phyloP scores from a whole-genome alignment of 768 basidiomycete species.

The Panellus pusillus region DNA sequence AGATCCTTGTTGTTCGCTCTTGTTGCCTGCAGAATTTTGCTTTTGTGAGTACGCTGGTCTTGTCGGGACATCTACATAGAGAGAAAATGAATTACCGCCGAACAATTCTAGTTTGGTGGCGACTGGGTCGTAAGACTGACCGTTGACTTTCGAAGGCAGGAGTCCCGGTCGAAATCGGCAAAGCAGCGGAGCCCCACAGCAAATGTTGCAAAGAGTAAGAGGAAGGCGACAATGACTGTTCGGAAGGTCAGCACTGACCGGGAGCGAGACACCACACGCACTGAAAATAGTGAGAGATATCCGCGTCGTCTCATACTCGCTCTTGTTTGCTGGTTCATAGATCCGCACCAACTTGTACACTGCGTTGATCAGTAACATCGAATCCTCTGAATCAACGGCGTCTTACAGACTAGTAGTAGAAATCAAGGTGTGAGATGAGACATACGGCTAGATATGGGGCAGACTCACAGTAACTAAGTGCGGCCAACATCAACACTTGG shows the following conservation, averaged over 20 bases:
- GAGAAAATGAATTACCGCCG: constrained; percentile 34
- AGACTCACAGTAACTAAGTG: constrained; percentile 74
- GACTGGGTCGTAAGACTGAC: constrained; percentile 49
- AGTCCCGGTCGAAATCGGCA: constrained; percentile 80
- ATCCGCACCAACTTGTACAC: constrained; percentile 87
- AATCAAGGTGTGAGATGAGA: constrained; percentile 1
- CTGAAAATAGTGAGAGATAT: constrained; percentile 82
- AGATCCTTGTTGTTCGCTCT: constrained; percentile 46
- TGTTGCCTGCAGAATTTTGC: constrained; percentile 41
- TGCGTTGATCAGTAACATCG: constrained; percentile 26
- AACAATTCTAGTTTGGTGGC: constrained; percentile 30
- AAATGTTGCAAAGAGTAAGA: constrained; percentile 74
- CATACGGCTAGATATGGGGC: background rate
- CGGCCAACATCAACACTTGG: constrained; percentile 75
- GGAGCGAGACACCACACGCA: constrained; percentile 28
- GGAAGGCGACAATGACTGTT: constrained; percentile 72
- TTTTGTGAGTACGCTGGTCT: constrained; percentile 44
- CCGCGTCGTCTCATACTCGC: constrained; percentile 68
- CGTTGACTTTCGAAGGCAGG: constrained; percentile 66
- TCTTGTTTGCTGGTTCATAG: constrained; percentile 59
- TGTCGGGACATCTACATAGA: constrained; percentile 45
- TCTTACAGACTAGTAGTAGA: constrained; percentile 46
- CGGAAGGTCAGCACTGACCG: background rate
- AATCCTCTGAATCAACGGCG: background rate
- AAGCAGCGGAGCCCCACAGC: constrained; percentile 77